A percentile compares a stretch with the other conserved stretches of the same genome.
These are phyloP conservation scores for Boletus eberwhitei DNA, from an alignment of 768 basidiomycete species.

Conservation along the genomic window DNA sequence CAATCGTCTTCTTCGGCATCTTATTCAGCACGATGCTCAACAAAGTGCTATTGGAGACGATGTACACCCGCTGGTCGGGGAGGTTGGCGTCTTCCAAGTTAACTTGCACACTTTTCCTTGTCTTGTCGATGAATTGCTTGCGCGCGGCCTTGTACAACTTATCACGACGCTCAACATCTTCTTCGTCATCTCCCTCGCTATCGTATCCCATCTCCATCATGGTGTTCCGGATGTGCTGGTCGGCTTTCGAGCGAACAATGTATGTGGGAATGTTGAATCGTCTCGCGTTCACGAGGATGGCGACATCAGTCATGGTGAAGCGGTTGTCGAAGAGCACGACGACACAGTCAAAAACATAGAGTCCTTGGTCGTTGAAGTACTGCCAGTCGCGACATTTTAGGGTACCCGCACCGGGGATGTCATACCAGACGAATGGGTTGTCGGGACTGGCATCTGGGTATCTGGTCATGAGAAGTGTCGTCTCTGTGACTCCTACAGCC, in stretches of 20 bases:
- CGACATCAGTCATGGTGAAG: slow-evolving; percentile 21
- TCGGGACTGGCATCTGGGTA: slow-evolving; percentile 14
- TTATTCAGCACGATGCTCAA: slow-evolving; percentile 16
- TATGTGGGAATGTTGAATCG: slow-evolving; percentile 20
- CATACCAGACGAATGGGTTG: slow-evolving; percentile 22
- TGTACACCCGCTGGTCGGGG: slow-evolving; percentile 26
- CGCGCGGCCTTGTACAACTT: slow-evolving; percentile 10
- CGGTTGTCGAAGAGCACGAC: slow-evolving; percentile 22
- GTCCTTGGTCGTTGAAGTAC: slow-evolving; percentile 23
- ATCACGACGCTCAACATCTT: slow-evolving; percentile 9
- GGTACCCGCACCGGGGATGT: slow-evolving; percentile 22
- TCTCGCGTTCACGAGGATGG: slow-evolving; percentile 16
- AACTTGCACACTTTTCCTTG: slow-evolving; percentile 13
- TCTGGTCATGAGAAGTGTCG: slow-evolving; percentile 12
- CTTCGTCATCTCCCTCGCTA: slow-evolving; percentile 15
- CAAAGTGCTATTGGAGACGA: slow-evolving; percentile 23
- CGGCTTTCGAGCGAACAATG: slow-evolving; percentile 22
- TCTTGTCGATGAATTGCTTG: slow-evolving; percentile 14
- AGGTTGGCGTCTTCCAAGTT: slow-evolving; percentile 24
- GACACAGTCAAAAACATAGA: slow-evolving; percentile 26
- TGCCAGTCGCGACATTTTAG: slow-evolving; percentile 19
- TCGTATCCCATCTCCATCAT: slow-evolving; percentile 20
- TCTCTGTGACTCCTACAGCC: slow-evolving; percentile 19
- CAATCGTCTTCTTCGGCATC: slow-evolving; percentile 18
- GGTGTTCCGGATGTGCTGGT: slow-evolving; percentile 20